Percentiles rank a stretch among this genome's conserved stretches.
phyloP scores from a whole-genome alignment of 192 early-diverging fungal species.

The Gaertneriomyces sp. region DNA sequence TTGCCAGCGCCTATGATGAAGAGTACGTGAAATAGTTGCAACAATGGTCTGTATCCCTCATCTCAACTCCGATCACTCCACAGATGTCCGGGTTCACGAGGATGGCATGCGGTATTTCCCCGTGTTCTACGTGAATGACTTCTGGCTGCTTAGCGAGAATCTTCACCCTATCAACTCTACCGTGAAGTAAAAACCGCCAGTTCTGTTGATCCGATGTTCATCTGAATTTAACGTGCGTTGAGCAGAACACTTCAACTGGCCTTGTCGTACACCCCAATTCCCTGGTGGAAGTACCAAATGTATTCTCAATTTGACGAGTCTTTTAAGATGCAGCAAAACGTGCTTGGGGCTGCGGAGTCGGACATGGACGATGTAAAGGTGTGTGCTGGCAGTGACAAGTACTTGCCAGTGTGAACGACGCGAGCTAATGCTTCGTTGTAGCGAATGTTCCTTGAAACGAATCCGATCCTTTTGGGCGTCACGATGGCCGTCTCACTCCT shows the following conservation, averaged over 20 bases:
- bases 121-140: slow-evolving; percentile 72
- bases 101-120: slow-evolving; percentile 59
- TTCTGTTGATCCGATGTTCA: background rate
- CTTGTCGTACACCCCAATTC: slow-evolving; percentile 61
- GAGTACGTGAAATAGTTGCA: slow-evolving; percentile 36
- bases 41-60: background rate
- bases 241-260: slow-evolving; percentile 58
- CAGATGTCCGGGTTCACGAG: slow-evolving; percentile 31
- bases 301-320: slow-evolving; percentile 67
- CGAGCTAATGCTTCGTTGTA: slow-evolving; percentile 11
- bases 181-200: slow-evolving; percentile 48
- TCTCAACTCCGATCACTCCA: slow-evolving; percentile 14
- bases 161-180: slow-evolving; percentile 69
- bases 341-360: slow-evolving; percentile 54
- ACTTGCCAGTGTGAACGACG: background rate
- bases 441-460: slow-evolving; percentile 87
- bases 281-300: slow-evolving; percentile 72
- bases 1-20: slow-evolving; percentile 51
- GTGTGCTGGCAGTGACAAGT: background rate
- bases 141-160: slow-evolving; percentile 73
- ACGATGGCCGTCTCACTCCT: slow-evolving; percentile 76
- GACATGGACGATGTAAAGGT: slow-evolving; percentile 78
- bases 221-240: background rate
- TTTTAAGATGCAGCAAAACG: slow-evolving; percentile 53
- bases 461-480: slow-evolving; percentile 71